Percentiles rank a stretch among this genome's conserved stretches.
These are phyloP conservation scores for Melampsora larici-populina DNA, from an alignment of 1,284 basidiomycete genomes.

Conservation along the genomic window DNA sequence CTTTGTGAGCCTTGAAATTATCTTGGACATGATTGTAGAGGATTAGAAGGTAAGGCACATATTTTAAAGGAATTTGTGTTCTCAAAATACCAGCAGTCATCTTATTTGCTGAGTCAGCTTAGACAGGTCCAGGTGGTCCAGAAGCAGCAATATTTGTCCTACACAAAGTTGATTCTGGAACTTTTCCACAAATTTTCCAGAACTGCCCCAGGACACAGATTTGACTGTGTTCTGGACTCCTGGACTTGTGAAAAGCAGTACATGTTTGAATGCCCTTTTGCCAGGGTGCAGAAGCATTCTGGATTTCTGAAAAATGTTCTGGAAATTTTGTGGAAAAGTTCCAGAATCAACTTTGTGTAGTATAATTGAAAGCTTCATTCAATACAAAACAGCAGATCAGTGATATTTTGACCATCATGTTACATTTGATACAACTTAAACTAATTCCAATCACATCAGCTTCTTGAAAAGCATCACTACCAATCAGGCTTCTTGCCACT, in stretches of 20 bases:
- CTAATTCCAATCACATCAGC: slow-evolving; percentile 96
- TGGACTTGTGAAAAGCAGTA: no score
- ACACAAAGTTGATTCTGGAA: no score
- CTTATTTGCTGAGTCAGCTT: slow-evolving; percentile 97
- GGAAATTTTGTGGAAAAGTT: no score
- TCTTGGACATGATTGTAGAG: slow-evolving; percentile 37
- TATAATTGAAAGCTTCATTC: slow-evolving; percentile 99
- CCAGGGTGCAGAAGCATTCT: no score
- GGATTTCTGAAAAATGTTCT: no score
- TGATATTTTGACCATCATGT: slow-evolving; percentile 98
- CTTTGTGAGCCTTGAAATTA: slow-evolving; percentile 54
- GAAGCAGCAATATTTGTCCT: slow-evolving; percentile 95
- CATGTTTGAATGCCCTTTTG: no score
- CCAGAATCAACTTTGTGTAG: no score
- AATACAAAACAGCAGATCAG: slow-evolving; percentile 88
- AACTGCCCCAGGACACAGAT: no score
- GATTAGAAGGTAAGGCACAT: slow-evolving; percentile 71
- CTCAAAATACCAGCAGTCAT: slow-evolving; percentile 88
- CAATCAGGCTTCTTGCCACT: slow-evolving; percentile 93
- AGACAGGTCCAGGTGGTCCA: slow-evolving; percentile 91
- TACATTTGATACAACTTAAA: slow-evolving; percentile 97
- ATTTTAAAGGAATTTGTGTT: slow-evolving; percentile 78
- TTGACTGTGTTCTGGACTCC: no score
- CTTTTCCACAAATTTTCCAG: no score
- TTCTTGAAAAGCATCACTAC: slow-evolving; percentile 97